Conservation (phyloP, 208 protist genomes). For the Acanthamoeba lenticulata region DNA sequence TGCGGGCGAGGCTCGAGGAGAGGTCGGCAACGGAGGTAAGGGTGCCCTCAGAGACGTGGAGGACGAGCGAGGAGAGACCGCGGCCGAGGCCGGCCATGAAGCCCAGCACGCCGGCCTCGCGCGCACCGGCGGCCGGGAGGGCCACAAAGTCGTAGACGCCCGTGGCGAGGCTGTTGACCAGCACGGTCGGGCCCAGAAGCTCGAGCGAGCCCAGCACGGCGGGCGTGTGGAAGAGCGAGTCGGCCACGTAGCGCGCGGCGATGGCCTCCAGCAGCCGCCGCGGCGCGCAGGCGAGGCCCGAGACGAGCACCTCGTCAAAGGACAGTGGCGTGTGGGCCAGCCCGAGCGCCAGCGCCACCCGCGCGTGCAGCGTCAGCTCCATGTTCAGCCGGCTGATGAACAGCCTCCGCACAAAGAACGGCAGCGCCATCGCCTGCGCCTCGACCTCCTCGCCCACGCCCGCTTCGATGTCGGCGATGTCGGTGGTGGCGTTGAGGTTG, state of each 20-base stretch:
- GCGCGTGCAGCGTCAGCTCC: constrained; percentile 32
- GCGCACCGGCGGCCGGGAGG: neutral
- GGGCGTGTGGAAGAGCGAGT: constrained; percentile 49
- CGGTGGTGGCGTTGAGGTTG: neutral
- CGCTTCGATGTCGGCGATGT: neutral
- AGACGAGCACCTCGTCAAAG: constrained; percentile 37
- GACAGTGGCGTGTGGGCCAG: constrained; percentile 31
- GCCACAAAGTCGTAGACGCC: constrained; percentile 59
- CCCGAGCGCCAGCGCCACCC: constrained; percentile 31
- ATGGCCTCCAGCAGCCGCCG: constrained; percentile 50
- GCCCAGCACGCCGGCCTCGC: constrained; percentile 13
- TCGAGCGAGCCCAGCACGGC: constrained; percentile 14
- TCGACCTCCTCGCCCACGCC: neutral
- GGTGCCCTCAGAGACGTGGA: constrained; percentile 12
- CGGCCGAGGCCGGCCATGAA: constrained; percentile 44
- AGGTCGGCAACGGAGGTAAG: constrained; percentile 50
- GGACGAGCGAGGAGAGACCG: neutral
- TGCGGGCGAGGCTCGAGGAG: constrained; percentile 10
- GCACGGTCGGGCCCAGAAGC: constrained; percentile 33
- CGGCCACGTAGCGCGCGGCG: constrained; percentile 31
- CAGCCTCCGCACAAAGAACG: constrained; percentile 5
- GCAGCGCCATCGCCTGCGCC: neutral
- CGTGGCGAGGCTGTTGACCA: neutral
- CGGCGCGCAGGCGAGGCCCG: neutral
- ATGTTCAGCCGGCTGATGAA: constrained; percentile 45